Evolutionary conservation across 495 filamentous ascomycete genomes (phyloP), one percentile per base, ranked within the genome.

Genomic region (Xylaria castorea): DNA sequence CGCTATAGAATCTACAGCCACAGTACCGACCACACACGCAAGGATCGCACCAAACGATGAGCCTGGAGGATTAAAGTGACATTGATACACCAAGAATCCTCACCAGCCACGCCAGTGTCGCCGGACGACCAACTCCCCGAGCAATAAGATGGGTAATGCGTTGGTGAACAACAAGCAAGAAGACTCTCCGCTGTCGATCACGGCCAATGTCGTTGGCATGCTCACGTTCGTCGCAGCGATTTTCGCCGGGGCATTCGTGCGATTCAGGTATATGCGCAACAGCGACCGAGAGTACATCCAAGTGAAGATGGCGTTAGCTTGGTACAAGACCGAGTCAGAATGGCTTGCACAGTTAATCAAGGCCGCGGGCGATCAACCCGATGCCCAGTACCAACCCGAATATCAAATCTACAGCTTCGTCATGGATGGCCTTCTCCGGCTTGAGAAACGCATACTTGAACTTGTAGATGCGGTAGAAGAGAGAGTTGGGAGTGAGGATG

Each of bases 191-290:
- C 38, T 38, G 3, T 82, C 78, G 5, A 80, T 80, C 34, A 77
- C 75, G 0, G 76, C 81, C 25, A 79, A 71, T 72, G 71, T 84
- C 53, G 71, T 79, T 30, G 81, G 82, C 50, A 82, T 84, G 34
- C 75, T 83, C 20, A 84, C 82, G 53, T 81, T 84, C 38, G 64
- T 82, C 25, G 74, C 76, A 25, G 81, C 80, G 64, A 76, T 83
- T 36, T 30, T 78, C 6, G 79, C 80, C 40, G 78, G 79, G 0
- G 62, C 67, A 12, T 82, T 80, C 40, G 80, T 80, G 12, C 79
- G 78, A 27, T 62, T 81, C 64, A 79, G 66, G 9, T 81, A 81
- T 53, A 71, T 82, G 22, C 76, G 78, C 34, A 80, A 81, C 65
- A 80, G 80, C 62, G 77, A 80, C 72, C 63, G 69, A 1, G 81